These are phyloP conservation scores for Citrus cavaleriei DNA, from an alignment of 345 rosid species.

Conservation along the genomic window DNA sequence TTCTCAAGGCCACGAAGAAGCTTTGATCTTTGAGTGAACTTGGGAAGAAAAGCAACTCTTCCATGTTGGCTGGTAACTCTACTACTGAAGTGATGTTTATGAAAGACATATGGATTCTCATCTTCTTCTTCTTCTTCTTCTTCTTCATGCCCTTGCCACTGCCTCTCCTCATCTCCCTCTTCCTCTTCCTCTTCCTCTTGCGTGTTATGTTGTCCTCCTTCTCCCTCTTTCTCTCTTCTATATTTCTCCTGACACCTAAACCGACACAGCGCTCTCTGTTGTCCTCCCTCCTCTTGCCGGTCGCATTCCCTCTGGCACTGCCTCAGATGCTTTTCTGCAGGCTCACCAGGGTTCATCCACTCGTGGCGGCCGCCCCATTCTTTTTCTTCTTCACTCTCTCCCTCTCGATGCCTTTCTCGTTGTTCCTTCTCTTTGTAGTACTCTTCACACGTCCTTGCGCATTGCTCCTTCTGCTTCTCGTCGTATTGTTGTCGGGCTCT, in stretches of 20 bases:
- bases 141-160: not conserved
- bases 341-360: conserved; percentile 3
- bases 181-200: not conserved
- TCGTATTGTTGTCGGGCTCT: conserved; percentile 25
- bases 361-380: not conserved
- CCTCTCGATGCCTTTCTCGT: conserved; percentile 2
- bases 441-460: conserved; percentile 31
- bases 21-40: conserved; percentile 35
- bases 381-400: not conserved
- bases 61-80: conserved; percentile 21
- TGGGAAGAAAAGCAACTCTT: conserved; percentile 22
- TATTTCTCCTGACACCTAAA: conserved; percentile 25
- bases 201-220: not conserved
- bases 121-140: not conserved
- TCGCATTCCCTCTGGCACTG: conserved; percentile 35
- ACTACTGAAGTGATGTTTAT: conserved; percentile 19
- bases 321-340: conserved; percentile 14
- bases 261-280: conserved; percentile 22
- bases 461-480: conserved; percentile 21
- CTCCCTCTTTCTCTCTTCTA: not conserved
- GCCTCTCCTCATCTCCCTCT: not conserved
- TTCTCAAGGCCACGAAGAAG: conserved; percentile 42
- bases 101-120: conserved; percentile 39
- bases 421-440: conserved; percentile 21
- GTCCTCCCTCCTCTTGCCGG: not conserved